Conservation (phyloP, 2,329 filamentous ascomycete species). For the Neopestalotiopsis rosae region DNA sequence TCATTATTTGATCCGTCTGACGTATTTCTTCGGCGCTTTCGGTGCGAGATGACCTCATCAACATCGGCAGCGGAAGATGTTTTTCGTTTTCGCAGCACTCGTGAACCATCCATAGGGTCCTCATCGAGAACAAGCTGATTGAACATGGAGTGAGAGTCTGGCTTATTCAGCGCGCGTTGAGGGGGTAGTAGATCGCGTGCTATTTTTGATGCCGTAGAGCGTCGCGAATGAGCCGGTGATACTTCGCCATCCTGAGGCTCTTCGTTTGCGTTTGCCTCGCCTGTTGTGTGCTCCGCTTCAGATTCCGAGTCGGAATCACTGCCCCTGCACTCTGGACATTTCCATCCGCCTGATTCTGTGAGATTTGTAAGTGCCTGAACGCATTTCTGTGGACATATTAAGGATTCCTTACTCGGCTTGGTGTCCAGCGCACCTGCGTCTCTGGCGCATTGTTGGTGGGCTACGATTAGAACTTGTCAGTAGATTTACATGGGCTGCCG, state of each 20-base stretch:
- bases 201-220: conserved; percentile 68
- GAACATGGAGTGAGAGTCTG: conserved; percentile 79
- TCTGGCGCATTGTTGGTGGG: conserved; percentile 88
- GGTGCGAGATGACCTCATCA: conserved; percentile 55
- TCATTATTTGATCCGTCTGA: conserved; percentile 45
- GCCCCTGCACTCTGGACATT: conserved; percentile 53
- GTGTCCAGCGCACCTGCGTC: conserved; percentile 67
- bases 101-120: conserved; percentile 76
- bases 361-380: not conserved
- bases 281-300: conserved; percentile 32
- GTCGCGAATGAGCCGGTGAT: conserved; percentile 48
- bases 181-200: conserved; percentile 75
- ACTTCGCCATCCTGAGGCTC: conserved; percentile 37
- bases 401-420: conserved; percentile 63
- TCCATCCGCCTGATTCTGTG: conserved; percentile 52
- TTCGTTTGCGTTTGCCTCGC: conserved; percentile 34
- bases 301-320: conserved; percentile 37
- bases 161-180: conserved; percentile 66
- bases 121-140: conserved; percentile 74
- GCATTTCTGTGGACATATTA: conserved; percentile 3
- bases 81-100: conserved; percentile 83
- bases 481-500: conserved; percentile 41
- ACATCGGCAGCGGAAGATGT: conserved; percentile 72
- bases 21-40: conserved; percentile 59
- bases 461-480: conserved; percentile 54